Conservation (phyloP, 345 rosid genomes). For the Hirschfeldia incana region DNA sequence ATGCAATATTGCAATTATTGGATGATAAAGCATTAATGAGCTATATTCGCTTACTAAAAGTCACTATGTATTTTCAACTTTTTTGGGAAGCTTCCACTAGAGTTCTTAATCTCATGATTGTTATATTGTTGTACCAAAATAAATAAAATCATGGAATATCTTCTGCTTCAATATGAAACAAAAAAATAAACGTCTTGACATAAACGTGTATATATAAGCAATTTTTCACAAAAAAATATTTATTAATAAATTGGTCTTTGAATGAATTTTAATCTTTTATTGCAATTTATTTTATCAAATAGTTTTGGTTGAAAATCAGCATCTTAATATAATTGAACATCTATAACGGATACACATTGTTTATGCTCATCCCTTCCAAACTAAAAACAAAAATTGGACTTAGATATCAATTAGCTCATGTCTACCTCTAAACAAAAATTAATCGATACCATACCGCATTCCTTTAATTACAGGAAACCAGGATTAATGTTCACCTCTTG, state of each 20-base stretch:
- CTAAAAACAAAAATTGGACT: background rate
- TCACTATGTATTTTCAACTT: background rate
- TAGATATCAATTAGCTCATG: background rate
- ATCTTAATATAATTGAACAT: background rate
- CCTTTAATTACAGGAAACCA: background rate
- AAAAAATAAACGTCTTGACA: background rate
- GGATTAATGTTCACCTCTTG: slow-evolving; percentile 3
- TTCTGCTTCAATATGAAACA: background rate
- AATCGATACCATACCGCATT: background rate
- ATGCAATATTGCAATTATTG: background rate
- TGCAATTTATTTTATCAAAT: background rate
- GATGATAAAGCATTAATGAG: background rate
- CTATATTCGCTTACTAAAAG: background rate
- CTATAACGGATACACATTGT: background rate
- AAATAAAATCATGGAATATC: background rate
- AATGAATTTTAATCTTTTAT: background rate
- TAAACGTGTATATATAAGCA: background rate
- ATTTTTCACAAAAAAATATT: background rate
- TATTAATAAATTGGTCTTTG: background rate
- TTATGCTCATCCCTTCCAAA: background rate
- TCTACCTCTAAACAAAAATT: background rate
- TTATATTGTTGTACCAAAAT: background rate
- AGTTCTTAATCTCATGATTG: background rate
- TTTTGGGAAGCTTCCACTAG: background rate
- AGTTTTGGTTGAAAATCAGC: background rate